Base-by-base conservation (phyloP, 1,139 yeast genomes). In the Geotrichum bryndzae region DNA sequence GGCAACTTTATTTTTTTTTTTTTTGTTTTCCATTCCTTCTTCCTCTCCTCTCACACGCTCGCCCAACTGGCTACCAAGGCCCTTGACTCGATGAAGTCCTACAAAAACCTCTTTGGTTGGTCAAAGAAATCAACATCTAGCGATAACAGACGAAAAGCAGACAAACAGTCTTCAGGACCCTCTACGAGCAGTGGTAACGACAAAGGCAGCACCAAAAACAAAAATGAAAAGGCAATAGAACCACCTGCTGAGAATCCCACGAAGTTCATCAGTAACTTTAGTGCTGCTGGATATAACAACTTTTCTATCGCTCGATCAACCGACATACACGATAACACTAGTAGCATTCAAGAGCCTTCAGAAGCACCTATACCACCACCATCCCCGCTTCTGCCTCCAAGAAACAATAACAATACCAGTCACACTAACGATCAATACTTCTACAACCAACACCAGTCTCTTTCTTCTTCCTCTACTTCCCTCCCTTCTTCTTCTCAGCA, bases 21-120 rank as follows among this genome's bases (percentile, higher is more conserved):
- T 27, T 18, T 50, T 23, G 15, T 50, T 15, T 18, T 50, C 18
- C 31, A 15, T 27, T 3, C 18, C 2, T 22, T 27, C 18, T 50
- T 22, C 23, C 8, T 50, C 27, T 50, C 22, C 18, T 41, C 22
- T 41, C 6, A 15, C 46, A 11, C 46, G 15, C 22, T 41, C 46
- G 46, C 46, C 6, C 22, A n/a, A 41, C 18, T 5, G n/a, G n/a
- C 27, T 50, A 27, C 27, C 3, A 50, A 18, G 29, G 29, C 52
- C 31, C 31, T 13, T 22, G 29, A 48, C 29, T 48, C 52, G n/a
- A 50, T 50, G 52, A 50, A 50, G 52, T 50, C 52, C 27, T 50
- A 50, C 29, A 50, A 50, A 50, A 50, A 50, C 52, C 31, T 50
- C 29, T 50, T 50, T 27, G 27, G 52, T 50, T 50, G 52, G 52